Evolutionary conservation across 2,329 filamentous ascomycete species (phyloP).

Genomic region (Massarina eburnea): DNA sequence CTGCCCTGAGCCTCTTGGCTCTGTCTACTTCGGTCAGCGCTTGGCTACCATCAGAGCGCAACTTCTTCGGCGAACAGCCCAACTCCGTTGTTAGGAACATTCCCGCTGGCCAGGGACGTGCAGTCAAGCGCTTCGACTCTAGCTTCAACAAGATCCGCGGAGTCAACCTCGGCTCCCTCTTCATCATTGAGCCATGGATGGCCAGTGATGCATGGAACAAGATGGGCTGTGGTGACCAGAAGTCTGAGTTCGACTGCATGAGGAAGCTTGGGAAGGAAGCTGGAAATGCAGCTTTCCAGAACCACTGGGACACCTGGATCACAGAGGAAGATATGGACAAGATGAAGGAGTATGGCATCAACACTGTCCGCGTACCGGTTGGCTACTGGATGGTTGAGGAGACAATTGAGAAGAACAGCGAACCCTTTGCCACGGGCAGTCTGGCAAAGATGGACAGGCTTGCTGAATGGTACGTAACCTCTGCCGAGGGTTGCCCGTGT

Average conservation of each 20-base stretch:
- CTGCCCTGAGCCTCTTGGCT: slow-evolving; percentile 12
- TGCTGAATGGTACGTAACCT: slow-evolving; percentile 41
- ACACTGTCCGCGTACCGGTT: slow-evolving; percentile 57
- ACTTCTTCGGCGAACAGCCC: slow-evolving; percentile 15
- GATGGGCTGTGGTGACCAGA: slow-evolving; percentile 51
- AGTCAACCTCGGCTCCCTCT: slow-evolving; percentile 57
- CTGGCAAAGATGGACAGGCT: slow-evolving; percentile 51
- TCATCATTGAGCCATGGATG: slow-evolving; percentile 60
- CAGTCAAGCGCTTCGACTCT: slow-evolving; percentile 11
- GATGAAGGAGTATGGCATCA: slow-evolving; percentile 55
- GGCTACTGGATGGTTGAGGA: slow-evolving; percentile 60
- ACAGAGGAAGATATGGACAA: slow-evolving; percentile 52
- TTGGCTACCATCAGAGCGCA: slow-evolving; percentile 21
- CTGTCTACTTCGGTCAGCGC: slow-evolving; percentile 13
- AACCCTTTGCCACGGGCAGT: slow-evolving; percentile 55
- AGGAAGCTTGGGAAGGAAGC: slow-evolving; percentile 49
- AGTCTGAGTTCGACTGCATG: slow-evolving; percentile 60
- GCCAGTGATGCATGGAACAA: slow-evolving; percentile 47
- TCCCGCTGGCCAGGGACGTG: slow-evolving; percentile 14
- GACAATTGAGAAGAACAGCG: slow-evolving; percentile 50
- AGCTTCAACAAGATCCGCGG: slow-evolving; percentile 48
- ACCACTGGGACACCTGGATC: slow-evolving; percentile 57
- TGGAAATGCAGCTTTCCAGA: slow-evolving; percentile 51
- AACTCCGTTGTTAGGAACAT: slow-evolving; percentile 8
- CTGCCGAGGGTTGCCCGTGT: too few species aligned